phyloP scores from a whole-genome alignment of 2,329 filamentous ascomycete species.

The Rutstroemia sydowiana region DNA sequence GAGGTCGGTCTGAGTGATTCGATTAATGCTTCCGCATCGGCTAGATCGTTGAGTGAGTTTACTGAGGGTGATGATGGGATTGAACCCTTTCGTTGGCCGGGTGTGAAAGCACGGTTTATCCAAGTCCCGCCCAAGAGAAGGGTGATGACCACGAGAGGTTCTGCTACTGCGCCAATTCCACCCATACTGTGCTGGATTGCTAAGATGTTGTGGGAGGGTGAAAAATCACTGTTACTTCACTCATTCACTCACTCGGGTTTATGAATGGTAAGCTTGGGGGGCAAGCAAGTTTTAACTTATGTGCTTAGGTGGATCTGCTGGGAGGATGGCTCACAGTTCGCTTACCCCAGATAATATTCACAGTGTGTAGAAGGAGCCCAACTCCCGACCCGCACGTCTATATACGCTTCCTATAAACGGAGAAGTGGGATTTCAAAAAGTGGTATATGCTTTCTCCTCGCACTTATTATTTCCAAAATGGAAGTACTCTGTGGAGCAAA shows the following conservation, averaged over 20 bases:
- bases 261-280: too few relatives aligned
- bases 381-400: too few relatives aligned
- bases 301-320: too few relatives aligned
- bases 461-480: too few relatives aligned
- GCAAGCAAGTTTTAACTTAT: too few relatives aligned
- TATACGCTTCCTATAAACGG: too few relatives aligned
- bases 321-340: too few relatives aligned
- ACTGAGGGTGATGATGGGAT: neutral
- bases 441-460: too few relatives aligned
- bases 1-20: constrained; percentile 20
- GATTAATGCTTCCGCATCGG: neutral
- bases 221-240: neutral
- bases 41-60: constrained; percentile 6
- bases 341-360: too few relatives aligned
- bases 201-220: neutral
- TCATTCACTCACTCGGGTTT: neutral
- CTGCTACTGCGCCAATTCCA: constrained; percentile 48
- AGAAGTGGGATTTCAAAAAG: too few relatives aligned
- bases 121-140: constrained; percentile 55
- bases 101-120: constrained; percentile 46
- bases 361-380: too few relatives aligned
- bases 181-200: constrained; percentile 11
- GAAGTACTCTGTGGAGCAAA: too few relatives aligned
- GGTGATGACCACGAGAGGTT: constrained; percentile 53
- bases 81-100: constrained; percentile 18